phyloP scores from a whole-genome alignment of 495 filamentous ascomycete species.

The Penicillium fimorum region DNA sequence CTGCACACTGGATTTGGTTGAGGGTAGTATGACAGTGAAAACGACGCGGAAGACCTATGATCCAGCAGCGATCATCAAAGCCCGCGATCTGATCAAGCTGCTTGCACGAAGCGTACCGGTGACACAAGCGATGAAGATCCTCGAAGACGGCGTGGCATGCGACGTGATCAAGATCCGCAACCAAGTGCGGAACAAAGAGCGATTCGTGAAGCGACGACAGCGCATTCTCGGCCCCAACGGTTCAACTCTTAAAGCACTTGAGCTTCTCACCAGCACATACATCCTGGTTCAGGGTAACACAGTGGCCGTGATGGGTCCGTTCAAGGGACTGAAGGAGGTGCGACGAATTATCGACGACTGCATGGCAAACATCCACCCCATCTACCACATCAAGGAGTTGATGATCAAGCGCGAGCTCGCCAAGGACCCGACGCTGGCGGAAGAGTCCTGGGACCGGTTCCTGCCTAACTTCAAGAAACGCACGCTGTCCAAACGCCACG shows the following conservation, averaged over 20 bases:
- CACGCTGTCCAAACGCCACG: slow-evolving; percentile 77
- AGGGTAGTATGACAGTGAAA: slow-evolving; percentile 93
- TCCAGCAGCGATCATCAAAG: slow-evolving; percentile 90
- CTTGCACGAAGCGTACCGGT: slow-evolving; percentile 89
- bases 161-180: slow-evolving; percentile 94
- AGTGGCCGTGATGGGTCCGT: slow-evolving; percentile 84
- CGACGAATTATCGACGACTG: slow-evolving; percentile 89
- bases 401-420: slow-evolving; percentile 99
- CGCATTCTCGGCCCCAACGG: slow-evolving; percentile 83
- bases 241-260: slow-evolving; percentile 86
- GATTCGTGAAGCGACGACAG: slow-evolving; percentile 94
- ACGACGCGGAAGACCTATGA: slow-evolving; percentile 95
- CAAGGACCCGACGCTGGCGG: slow-evolving; percentile 83
- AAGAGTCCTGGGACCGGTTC: slow-evolving; percentile 94
- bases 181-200: slow-evolving; percentile 90
- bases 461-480: slow-evolving; percentile 98
- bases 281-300: slow-evolving; percentile 98
- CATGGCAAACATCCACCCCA: slow-evolving; percentile 93
- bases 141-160: slow-evolving; percentile 84
- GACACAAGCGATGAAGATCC: slow-evolving; percentile 82
- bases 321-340: slow-evolving; percentile 90
- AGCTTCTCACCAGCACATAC: slow-evolving; percentile 91
- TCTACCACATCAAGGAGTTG: slow-evolving; percentile 95
- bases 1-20: slow-evolving; percentile 89
- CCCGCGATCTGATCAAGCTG: slow-evolving; percentile 89